Percentiles rank a stretch among this genome's conserved stretches.
phyloP scores from a whole-genome alignment of 2,329 filamentous ascomycete genomes.

The Aspergillus chevalieri region DNA sequence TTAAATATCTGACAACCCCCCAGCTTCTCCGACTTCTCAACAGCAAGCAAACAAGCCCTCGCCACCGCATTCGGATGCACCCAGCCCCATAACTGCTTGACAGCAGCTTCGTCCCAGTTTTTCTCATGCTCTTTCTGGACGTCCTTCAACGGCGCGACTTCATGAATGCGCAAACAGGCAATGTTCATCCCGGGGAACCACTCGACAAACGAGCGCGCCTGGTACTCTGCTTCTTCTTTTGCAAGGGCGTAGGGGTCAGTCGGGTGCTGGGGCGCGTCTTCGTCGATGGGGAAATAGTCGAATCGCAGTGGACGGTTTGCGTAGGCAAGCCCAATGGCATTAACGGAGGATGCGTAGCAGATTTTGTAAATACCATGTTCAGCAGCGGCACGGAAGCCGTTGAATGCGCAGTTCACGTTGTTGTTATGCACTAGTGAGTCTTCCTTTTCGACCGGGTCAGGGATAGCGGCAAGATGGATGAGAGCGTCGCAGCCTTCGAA shows the following conservation, averaged over 20 bases:
- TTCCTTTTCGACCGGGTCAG: slow-evolving; percentile 27
- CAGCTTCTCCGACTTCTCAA: slow-evolving; percentile 27
- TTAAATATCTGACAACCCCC: slow-evolving; percentile 21
- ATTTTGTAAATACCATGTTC: slow-evolving; percentile 30
- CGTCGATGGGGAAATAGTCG: slow-evolving; percentile 35
- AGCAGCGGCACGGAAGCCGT: slow-evolving; percentile 33
- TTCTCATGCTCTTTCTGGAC: slow-evolving; percentile 27
- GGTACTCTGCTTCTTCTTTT: slow-evolving; percentile 31
- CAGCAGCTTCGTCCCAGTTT: slow-evolving; percentile 28
- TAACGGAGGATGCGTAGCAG: slow-evolving; percentile 34
- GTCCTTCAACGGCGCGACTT: slow-evolving; percentile 25
- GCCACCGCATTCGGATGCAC: slow-evolving; percentile 30
- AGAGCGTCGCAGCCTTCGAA: slow-evolving; percentile 33
- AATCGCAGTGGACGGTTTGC: slow-evolving; percentile 29
- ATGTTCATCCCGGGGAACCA: slow-evolving; percentile 36
- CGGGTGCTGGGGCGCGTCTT: slow-evolving; percentile 26
- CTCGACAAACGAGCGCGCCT: slow-evolving; percentile 27
- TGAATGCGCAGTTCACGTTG: slow-evolving; percentile 35
- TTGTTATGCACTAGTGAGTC: slow-evolving; percentile 31
- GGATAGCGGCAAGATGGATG: slow-evolving; percentile 35
- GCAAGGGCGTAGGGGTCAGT: slow-evolving; percentile 33
- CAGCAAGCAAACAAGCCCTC: slow-evolving; percentile 28
- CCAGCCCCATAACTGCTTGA: slow-evolving; percentile 35
- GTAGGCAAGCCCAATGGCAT: slow-evolving; percentile 35
- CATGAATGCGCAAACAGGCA: slow-evolving; percentile 34